Evolutionary conservation across 2,329 filamentous ascomycete species (phyloP).

Genomic region (Macroventuria anomochaeta): DNA sequence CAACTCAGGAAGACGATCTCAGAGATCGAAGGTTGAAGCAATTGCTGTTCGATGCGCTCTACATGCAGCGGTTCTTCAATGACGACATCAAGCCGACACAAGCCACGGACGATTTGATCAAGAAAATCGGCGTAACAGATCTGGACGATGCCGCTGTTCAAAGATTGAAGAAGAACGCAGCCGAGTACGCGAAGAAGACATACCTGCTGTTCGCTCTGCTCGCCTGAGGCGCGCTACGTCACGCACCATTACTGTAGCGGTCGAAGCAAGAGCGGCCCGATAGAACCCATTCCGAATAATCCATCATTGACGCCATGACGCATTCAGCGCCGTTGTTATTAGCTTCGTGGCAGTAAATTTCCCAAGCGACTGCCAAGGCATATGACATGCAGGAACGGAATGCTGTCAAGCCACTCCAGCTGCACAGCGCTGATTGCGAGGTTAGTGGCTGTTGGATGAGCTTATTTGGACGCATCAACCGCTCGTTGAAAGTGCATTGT

Average conservation of each 20-base stretch:
- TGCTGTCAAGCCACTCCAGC: not conserved
- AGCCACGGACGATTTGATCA: not conserved
- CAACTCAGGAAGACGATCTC: conserved; percentile 20
- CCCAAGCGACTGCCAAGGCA: not conserved
- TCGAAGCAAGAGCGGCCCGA: not conserved
- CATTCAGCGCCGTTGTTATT: not conserved
- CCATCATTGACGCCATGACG: not conserved
- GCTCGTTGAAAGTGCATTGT: no score
- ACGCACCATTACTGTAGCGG: not conserved
- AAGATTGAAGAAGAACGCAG: conserved; percentile 66
- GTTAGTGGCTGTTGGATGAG: not conserved
- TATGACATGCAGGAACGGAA: conserved; percentile 4
- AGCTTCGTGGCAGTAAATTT: not conserved
- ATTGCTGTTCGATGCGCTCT: conserved; percentile 53
- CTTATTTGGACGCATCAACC: not conserved
- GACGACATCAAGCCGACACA: conserved; percentile 34
- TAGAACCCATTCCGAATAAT: not conserved
- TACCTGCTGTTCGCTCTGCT: conserved; percentile 82
- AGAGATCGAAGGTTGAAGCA: conserved; percentile 45
- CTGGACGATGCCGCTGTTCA: conserved; percentile 58
- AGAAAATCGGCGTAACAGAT: conserved; percentile 54
- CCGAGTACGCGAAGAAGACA: conserved; percentile 84
- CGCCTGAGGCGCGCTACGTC: conserved; percentile 20
- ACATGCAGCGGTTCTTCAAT: conserved; percentile 45
- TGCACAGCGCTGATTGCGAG: conserved; percentile 4